Evolutionary conservation across 1,284 basidiomycete genomes (phyloP).

Genomic region (Sporisorium iseilematis-ciliati): DNA sequence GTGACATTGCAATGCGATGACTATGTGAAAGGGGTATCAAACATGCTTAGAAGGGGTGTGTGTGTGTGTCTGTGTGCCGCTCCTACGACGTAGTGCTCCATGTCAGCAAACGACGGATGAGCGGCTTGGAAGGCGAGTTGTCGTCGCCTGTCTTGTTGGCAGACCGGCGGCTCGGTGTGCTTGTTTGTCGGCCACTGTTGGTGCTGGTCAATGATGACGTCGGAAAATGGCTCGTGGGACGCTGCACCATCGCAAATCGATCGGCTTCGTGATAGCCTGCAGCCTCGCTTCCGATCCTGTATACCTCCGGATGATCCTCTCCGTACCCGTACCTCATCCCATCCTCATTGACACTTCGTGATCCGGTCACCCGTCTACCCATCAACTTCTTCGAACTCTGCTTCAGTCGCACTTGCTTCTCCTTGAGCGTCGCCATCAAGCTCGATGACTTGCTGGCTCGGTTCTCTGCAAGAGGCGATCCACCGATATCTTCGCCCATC

Average conservation of each 20-base stretch:
- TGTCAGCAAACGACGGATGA: slow-evolving; percentile 36
- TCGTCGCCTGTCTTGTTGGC: slow-evolving; percentile 14
- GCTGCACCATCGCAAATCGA: neutral
- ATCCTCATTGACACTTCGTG: neutral
- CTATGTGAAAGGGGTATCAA: slow-evolving; percentile 3
- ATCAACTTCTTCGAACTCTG: slow-evolving; percentile 35
- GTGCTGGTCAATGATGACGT: neutral
- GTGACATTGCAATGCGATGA: neutral
- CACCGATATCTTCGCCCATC: slow-evolving; percentile 15
- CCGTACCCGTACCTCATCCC: no score
- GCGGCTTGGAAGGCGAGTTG: slow-evolving; percentile 23
- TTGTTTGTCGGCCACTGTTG: neutral
- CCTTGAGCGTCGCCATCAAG: slow-evolving; percentile 45
- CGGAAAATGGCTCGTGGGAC: neutral
- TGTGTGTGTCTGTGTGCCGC: no score
- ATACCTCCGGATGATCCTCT: neutral
- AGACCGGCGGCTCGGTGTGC: slow-evolving; percentile 13
- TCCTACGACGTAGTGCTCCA: slow-evolving; percentile 29
- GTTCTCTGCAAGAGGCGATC: slow-evolving; percentile 18
- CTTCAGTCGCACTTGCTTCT: slow-evolving; percentile 40
- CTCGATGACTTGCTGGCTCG: slow-evolving; percentile 11
- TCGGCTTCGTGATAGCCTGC: neutral
- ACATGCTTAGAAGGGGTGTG: neutral
- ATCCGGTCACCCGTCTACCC: slow-evolving; percentile 16
- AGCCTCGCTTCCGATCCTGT: slow-evolving; percentile 2